Evolutionary conservation across 495 filamentous ascomycete genomes (phyloP).

Genomic region (Alectoria sarmentosa): DNA sequence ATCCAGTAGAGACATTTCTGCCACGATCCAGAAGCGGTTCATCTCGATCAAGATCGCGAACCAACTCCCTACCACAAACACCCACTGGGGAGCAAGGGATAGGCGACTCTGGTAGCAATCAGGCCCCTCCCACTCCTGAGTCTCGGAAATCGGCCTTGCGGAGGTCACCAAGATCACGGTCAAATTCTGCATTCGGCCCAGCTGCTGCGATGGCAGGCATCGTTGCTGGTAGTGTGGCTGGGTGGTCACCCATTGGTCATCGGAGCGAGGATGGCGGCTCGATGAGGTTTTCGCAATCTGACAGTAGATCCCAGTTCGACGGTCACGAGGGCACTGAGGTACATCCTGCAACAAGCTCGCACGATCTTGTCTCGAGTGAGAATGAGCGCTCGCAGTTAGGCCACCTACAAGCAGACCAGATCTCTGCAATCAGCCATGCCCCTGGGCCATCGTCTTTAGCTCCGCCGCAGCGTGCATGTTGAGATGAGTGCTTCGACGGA

Average conservation of each 20-base stretch:
- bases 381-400: slow-evolving; percentile 2
- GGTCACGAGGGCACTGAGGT: slow-evolving; percentile 47
- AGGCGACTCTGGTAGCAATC: slow-evolving; percentile 39
- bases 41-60: slow-evolving; percentile 36
- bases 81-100: slow-evolving; percentile 52
- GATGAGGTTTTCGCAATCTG: slow-evolving; percentile 39
- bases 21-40: slow-evolving; percentile 61
- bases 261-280: slow-evolving; percentile 42
- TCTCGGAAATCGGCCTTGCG: slow-evolving; percentile 50
- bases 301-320: slow-evolving; percentile 42
- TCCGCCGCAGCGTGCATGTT: slow-evolving; percentile 18
- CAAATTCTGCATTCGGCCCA: slow-evolving; percentile 78
- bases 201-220: slow-evolving; percentile 68
- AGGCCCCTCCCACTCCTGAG: slow-evolving; percentile 60
- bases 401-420: slow-evolving; percentile 39
- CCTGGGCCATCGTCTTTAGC: slow-evolving; percentile 11
- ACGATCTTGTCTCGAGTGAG: slow-evolving; percentile 40
- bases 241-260: slow-evolving; percentile 81
- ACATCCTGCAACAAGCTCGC: slow-evolving; percentile 49
- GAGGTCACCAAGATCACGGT: slow-evolving; percentile 68
- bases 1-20: slow-evolving; percentile 67
- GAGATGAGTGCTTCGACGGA: not conserved
- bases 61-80: slow-evolving; percentile 50
- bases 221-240: slow-evolving; percentile 77
- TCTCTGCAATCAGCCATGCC: slow-evolving; percentile 43